Base-by-base conservation (phyloP, 164 flowering plant genomes). In the Pachysandra terminalis region DNA sequence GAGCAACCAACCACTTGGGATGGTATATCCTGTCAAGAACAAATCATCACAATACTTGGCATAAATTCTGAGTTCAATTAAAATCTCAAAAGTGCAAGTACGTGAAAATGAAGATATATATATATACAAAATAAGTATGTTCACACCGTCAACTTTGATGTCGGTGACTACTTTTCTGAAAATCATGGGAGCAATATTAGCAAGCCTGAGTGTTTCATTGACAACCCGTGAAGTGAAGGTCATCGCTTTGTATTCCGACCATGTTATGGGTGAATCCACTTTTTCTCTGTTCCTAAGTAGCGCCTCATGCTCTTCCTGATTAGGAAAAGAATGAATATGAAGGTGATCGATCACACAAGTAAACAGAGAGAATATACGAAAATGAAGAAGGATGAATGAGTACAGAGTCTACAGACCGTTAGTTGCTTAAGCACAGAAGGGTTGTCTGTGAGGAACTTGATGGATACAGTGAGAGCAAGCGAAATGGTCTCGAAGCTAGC, bases 211-310 rank as follows among this genome's bases (percentile, higher is more conserved):
- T 19, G 62, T 19, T 58, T 74, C 77, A 24, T 74, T 70, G 27
- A 70, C 26, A 32, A 74, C 78, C 78, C 66, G 68, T 8, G 49
- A 35, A 0, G 78, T 71, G 53, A 68, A 76, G 22, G 70, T 71
- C 82, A 79, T 76, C 0, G 80, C 74, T 56, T 77, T 79, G 35
- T 79, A 79, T 19, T 71, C 80, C 9, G 71, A 24, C 82, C 78
- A 79, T n/a, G 77, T 71, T 45, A 77, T 19, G 23, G 56, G 24
- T 19, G 63, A 37, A 10, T 64, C 48, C 19, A 1, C 25, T n/a
- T 32, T 19, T 37, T 27, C 60, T 58, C 73, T 60, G 5, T 35
- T 65, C 16, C n/a, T 51, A 24, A 71, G 19, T 19, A 74, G 49
- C 0, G 27, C 73, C 21, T 78, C 75, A 17, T 74, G 72, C 35